phyloP scores from a whole-genome alignment of 1,284 basidiomycete species.

The Rhodotorula sp. region DNA sequence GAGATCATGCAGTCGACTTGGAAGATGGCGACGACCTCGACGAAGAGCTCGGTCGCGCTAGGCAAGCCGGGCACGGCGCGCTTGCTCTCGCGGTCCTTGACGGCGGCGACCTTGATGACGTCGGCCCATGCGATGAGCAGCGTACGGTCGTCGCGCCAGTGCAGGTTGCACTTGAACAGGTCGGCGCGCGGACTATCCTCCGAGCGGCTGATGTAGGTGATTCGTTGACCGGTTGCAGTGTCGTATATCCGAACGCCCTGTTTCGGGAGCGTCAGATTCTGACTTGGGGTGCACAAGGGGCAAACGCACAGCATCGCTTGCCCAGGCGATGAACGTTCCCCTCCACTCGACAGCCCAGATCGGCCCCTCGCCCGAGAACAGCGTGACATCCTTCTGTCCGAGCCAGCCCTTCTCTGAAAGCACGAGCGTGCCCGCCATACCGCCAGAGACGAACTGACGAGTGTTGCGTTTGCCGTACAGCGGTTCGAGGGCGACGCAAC shows the following conservation, averaged over 20 bases:
- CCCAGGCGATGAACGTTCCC: conserved; percentile 88
- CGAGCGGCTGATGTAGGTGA: conserved; percentile 84
- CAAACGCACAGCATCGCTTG: conserved; percentile 75
- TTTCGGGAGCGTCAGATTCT: neutral
- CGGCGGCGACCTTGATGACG: conserved; percentile 77
- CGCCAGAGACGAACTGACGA: conserved; percentile 89
- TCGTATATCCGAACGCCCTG: conserved; percentile 95
- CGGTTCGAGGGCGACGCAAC: conserved; percentile 86
- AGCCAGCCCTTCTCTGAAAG: conserved; percentile 95
- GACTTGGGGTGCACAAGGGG: neutral
- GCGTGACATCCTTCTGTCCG: conserved; percentile 83
- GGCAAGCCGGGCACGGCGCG: conserved; percentile 28
- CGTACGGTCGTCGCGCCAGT: conserved; percentile 89
- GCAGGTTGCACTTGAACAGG: conserved; percentile 84
- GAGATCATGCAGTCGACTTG: conserved; percentile 95
- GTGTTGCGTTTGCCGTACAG: conserved; percentile 78
- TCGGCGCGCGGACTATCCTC: conserved; percentile 82
- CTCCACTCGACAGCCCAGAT: conserved; percentile 91
- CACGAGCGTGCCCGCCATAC: conserved; percentile 82
- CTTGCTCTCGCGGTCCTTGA: conserved; percentile 38
- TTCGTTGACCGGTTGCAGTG: conserved; percentile 70
- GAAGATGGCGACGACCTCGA: conserved; percentile 88
- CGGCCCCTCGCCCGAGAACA: conserved; percentile 89
- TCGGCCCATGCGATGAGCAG: conserved; percentile 94
- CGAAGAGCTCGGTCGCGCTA: conserved; percentile 49